Percentiles rank a stretch among this genome's conserved stretches.
Conservation (phyloP, 495 filamentous ascomycete species). For the Tuber indicum region DNA sequence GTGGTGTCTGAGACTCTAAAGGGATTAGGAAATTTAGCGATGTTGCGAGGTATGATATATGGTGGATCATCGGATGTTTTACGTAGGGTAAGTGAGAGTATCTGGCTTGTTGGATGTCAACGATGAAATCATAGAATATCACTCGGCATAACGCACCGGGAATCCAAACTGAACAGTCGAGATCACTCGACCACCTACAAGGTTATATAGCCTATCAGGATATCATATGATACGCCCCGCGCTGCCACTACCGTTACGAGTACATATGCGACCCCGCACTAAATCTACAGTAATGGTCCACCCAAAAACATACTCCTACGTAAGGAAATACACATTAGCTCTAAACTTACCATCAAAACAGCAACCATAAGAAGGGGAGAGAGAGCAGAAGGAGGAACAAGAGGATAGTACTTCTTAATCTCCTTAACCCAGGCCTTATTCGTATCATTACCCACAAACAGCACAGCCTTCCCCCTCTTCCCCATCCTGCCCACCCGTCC, state of each 20-base stretch:
- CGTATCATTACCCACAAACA: slow-evolving; percentile 83
- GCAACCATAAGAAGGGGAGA: not conserved
- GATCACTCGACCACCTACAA: not conserved
- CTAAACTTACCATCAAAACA: slow-evolving; percentile 1
- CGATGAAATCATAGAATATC: not conserved
- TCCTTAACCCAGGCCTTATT: slow-evolving; percentile 83
- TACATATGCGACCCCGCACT: not conserved
- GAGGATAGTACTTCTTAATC: slow-evolving; percentile 32
- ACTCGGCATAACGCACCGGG: not conserved
- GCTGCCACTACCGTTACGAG: not conserved
- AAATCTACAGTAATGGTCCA: slow-evolving; percentile 18
- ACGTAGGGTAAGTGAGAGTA: not conserved
- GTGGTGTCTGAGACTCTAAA: not conserved
- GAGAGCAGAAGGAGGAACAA: not conserved
- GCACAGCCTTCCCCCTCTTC: slow-evolving; percentile 76
- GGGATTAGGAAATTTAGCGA: not conserved
- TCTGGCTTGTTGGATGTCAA: not conserved
- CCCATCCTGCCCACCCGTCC: slow-evolving; percentile 91
- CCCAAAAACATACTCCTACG: slow-evolving; percentile 17
- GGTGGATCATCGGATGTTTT: not conserved
- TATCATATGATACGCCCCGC: not conserved
- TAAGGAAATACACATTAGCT: not conserved
- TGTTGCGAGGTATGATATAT: not conserved
- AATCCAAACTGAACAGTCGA: not conserved
- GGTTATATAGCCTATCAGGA: not conserved